These are phyloP conservation scores for Argentina anserina DNA, from an alignment of 306 rosid genomes.

Conservation along the genomic window DNA sequence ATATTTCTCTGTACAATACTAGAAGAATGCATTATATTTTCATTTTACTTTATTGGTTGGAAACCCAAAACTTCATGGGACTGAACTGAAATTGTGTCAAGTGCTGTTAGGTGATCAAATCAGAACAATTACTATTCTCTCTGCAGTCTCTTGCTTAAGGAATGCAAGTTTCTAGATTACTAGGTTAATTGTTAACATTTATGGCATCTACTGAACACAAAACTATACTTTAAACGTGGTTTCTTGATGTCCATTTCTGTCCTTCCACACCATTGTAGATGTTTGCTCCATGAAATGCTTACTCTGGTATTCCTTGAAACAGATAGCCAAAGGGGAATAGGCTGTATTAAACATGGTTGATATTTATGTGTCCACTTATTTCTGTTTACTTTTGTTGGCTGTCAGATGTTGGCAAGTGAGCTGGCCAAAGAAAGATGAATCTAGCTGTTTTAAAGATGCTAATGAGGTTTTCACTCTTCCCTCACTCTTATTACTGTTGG, in stretches of 20 bases:
- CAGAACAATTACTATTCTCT: background rate
- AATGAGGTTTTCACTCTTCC: slow-evolving; percentile 35
- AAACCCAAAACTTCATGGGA: background rate
- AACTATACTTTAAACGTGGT: background rate
- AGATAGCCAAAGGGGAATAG: background rate
- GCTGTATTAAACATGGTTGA: background rate
- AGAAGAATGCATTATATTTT: background rate
- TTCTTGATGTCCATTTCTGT: background rate
- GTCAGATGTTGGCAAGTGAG: slow-evolving; percentile 49
- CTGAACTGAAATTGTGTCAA: background rate
- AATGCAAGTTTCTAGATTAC: background rate
- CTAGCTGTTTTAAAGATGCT: slow-evolving; percentile 45
- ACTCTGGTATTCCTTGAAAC: background rate
- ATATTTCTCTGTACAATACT: background rate
- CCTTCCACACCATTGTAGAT: background rate
- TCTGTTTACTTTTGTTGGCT: background rate
- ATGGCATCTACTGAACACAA: background rate
- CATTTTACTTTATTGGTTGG: background rate
- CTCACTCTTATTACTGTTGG: background rate
- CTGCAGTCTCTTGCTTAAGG: slow-evolving; percentile 1
- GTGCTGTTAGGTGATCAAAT: background rate
- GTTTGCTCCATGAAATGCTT: background rate
- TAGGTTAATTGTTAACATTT: background rate
- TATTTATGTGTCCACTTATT: background rate
- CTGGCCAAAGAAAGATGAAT: slow-evolving; percentile 46